These are phyloP conservation scores for Sphaerulina vaccinii DNA, from an alignment of 2,329 filamentous ascomycete genomes.

Conservation along the genomic window DNA sequence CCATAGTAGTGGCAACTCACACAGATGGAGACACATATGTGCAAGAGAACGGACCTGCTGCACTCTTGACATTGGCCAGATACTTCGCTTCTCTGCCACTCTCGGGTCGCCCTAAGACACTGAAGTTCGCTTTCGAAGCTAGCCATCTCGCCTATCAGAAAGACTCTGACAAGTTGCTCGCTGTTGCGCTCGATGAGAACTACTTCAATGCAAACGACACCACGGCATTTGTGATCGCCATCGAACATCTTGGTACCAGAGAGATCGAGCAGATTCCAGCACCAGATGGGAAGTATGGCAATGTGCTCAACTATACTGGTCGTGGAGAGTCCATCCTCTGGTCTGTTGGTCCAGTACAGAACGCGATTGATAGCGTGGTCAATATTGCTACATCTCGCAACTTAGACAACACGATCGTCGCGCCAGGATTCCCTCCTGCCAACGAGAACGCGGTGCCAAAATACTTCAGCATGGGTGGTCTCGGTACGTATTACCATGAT, in stretches of 20 bases:
- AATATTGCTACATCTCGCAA: neutral
- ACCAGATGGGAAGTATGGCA: neutral
- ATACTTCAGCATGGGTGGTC: constrained; percentile 9
- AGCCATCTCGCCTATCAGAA: constrained; percentile 15
- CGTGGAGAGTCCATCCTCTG: constrained; percentile 5
- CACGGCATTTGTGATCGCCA: constrained; percentile 6
- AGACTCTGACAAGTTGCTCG: constrained; percentile 3
- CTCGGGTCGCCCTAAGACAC: constrained; percentile 6
- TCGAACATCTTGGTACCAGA: constrained; percentile 12
- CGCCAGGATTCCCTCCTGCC: neutral
- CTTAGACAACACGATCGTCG: neutral
- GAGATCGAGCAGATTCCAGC: constrained; percentile 6
- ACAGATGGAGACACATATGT: constrained; percentile 15
- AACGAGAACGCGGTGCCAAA: neutral
- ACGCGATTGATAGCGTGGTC: constrained; percentile 6
- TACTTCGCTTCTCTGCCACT: constrained; percentile 12
- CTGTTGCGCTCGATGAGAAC: constrained; percentile 1
- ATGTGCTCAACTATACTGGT: constrained; percentile 9
- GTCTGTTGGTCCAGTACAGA: constrained; percentile 7
- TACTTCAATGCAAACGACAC: constrained; percentile 8
- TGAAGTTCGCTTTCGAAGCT: constrained; percentile 12
- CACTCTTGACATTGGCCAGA: constrained; percentile 4
- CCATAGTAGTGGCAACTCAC: constrained; percentile 14
- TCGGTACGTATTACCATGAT: constrained; percentile 5
- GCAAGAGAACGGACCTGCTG: constrained; percentile 14